Evolutionary conservation across 73 alveolate species (phyloP), one percentile per base, ranked within the genome.

Genomic region (Effrenium voratum): DNA sequence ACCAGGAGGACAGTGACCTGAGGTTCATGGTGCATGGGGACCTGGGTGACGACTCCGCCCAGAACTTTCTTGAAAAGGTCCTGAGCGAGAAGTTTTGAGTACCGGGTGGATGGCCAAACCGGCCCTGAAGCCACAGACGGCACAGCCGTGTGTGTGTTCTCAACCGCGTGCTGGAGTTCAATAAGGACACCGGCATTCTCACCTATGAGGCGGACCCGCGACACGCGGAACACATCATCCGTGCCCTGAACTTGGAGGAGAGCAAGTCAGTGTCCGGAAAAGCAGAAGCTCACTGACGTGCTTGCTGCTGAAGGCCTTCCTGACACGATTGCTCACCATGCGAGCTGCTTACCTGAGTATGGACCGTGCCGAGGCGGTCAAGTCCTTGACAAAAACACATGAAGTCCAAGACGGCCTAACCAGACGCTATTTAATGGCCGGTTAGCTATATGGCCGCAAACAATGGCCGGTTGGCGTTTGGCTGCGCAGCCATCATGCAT

Each of bases 141-240:
- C n/a, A n/a, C n/a, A n/a, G n/a, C n/a, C n/a, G 24, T 66, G 41
- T 15, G 8, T 8, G 44, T 28, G 81, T 70, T 44, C 38, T 70
- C 47, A 70, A 70, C 10, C 8, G 81, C 47, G 5, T 70, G 81
- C n/a, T 70, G 47, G 38, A 44, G 26, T 70, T 70, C 47, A 46
- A 70, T 30, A 70, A 70, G 81, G 38, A 68, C 47, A n/a, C 24
- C 38, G 81, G 81, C 8, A 34, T 46, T 10, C n/a, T 70, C 28
- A 70, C n/a, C 81, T 70, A 34, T 70, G 81, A 70, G 38, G 81
- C 81, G 28, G 81, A 70, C 46, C 81, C 81, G 0, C 44, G 81
- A 30, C 81, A 70, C 28, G 81, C 81, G 0, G 81, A 70, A 46
- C n/a, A 34, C 47, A 70, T 70, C 30, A 28, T 70, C 13, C 46